Evolutionary conservation across 257 asterid genomes (phyloP).

Genomic region (Thymus mandschuricus): DNA sequence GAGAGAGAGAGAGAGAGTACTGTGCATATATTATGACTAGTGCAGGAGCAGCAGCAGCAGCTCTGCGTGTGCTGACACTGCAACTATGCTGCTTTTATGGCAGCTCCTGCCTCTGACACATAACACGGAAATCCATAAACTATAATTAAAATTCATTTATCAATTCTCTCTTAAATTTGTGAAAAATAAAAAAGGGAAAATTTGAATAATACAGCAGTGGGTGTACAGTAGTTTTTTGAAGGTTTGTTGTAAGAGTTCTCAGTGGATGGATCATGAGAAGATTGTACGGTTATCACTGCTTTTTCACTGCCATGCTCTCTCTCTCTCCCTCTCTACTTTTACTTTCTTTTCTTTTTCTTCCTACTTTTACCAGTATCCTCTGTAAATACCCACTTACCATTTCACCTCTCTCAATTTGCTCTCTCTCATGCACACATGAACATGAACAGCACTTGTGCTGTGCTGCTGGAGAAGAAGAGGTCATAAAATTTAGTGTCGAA

Average conservation of each 20-base stretch:
- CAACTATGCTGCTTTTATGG: conserved; percentile 46
- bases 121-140: conserved; percentile 54
- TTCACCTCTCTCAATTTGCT: conserved; percentile 27
- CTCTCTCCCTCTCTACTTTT: neutral
- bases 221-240: too few relatives aligned
- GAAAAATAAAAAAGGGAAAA: too few relatives aligned
- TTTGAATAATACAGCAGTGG: too few relatives aligned
- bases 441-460: neutral
- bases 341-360: conserved; percentile 9
- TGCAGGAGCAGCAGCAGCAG: conserved; percentile 32
- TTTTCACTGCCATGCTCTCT: conserved; percentile 1
- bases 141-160: neutral
- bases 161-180: too few relatives aligned
- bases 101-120: conserved; percentile 60
- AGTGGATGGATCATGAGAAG: conserved; percentile 35
- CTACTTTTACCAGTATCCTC: conserved; percentile 21
- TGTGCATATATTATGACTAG: conserved; percentile 71
- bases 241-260: neutral
- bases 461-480: too few relatives aligned
- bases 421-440: neutral
- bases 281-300: conserved; percentile 31
- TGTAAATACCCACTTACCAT: conserved; percentile 17
- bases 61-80: conserved; percentile 49
- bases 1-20: conserved; percentile 24
- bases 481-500: too few relatives aligned